phyloP scores from a whole-genome alignment of 192 early-diverging fungal species.

The Backusella macrospora region DNA sequence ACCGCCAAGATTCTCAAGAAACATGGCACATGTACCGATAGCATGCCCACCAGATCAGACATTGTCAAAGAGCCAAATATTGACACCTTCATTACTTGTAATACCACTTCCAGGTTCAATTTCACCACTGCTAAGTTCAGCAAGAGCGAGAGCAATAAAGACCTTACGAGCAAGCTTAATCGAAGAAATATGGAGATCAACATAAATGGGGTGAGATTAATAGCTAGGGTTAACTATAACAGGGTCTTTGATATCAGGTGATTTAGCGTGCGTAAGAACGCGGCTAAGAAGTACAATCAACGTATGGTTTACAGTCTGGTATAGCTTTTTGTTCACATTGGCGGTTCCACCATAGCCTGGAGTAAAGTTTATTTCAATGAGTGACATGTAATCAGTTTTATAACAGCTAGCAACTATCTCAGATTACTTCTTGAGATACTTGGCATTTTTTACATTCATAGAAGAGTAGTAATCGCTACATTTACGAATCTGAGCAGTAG shows the following conservation, averaged over 20 bases:
- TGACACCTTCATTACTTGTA: neutral
- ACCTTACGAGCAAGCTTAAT: neutral
- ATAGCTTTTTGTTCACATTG: neutral
- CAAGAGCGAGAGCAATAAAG: neutral
- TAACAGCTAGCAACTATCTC: neutral
- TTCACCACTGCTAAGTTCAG: neutral
- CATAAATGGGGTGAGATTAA: neutral
- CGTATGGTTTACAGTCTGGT: constrained; percentile 14
- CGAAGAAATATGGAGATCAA: neutral
- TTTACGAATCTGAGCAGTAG: neutral
- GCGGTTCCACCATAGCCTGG: constrained; percentile 9
- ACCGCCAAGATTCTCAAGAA: constrained; percentile 15
- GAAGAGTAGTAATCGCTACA: neutral
- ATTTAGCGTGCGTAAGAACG: neutral
- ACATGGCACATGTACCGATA: constrained; percentile 11
- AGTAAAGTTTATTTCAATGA: neutral
- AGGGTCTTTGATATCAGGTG: constrained; percentile 10
- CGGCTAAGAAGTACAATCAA: constrained; percentile 3
- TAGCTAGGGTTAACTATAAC: neutral
- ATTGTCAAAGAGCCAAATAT: neutral
- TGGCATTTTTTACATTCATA: neutral
- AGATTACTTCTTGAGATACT: neutral
- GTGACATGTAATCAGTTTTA: neutral
- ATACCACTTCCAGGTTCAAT: neutral
- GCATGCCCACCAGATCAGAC: neutral